phyloP scores from a whole-genome alignment of 805 yeast genomes.

The Groenewaldozyma tartarivorans region DNA sequence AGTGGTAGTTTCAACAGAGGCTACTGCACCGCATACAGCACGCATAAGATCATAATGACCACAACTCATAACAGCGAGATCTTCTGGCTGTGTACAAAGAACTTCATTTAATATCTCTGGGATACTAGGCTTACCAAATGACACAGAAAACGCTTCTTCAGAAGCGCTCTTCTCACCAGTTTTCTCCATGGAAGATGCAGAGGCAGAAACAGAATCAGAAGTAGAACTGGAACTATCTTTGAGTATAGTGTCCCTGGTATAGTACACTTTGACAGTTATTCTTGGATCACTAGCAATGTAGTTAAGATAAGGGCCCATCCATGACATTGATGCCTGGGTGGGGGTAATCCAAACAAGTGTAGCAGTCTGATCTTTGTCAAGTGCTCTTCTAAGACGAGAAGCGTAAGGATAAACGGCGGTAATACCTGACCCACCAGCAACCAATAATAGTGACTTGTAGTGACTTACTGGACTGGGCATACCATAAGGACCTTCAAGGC shows the following conservation, averaged over 20 bases:
- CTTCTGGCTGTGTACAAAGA: background rate
- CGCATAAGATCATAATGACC: no score
- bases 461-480: slow-evolving; percentile 38
- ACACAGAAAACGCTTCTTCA: background rate
- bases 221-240: background rate
- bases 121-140: background rate
- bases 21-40: no score
- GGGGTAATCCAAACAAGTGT: slow-evolving; percentile 25
- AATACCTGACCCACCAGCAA: slow-evolving; percentile 61
- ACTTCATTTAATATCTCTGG: no score
- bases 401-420: slow-evolving; percentile 45
- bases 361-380: slow-evolving; percentile 9
- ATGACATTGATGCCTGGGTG: slow-evolving; percentile 19
- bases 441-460: slow-evolving; percentile 46
- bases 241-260: background rate
- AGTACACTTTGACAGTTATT: slow-evolving; percentile 21
- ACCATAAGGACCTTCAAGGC: slow-evolving; percentile 69
- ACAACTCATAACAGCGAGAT: slow-evolving; percentile 28
- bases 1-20: no score
- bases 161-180: background rate
- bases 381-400: slow-evolving; percentile 6
- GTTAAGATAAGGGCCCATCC: slow-evolving; percentile 23
- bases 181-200: background rate
- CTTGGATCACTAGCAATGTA: slow-evolving; percentile 2
- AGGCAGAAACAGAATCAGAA: background rate